Percentiles rank a stretch among this genome's conserved stretches.
These are phyloP conservation scores for Vanrija humicola DNA, from an alignment of 1,284 basidiomycete genomes.

Conservation along the genomic window DNA sequence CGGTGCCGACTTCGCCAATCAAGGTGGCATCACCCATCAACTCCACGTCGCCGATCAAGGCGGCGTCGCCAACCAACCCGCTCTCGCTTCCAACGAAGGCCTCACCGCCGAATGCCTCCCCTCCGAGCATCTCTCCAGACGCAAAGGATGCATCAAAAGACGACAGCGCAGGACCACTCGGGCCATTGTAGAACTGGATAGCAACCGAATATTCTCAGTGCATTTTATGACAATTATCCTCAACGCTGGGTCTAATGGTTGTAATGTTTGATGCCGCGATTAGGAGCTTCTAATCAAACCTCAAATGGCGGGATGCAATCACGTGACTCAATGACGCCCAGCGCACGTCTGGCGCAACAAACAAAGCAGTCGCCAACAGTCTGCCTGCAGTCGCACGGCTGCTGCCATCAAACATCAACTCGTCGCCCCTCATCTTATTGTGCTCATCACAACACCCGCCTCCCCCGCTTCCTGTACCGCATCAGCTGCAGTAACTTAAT, in stretches of 20 bases:
- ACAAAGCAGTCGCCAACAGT: constrained; percentile 9
- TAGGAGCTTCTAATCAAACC: too few relatives aligned
- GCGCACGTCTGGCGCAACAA: constrained; percentile 1
- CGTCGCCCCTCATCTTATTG: too few relatives aligned
- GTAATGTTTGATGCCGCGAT: too few relatives aligned
- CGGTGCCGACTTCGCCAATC: not conserved
- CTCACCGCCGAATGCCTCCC: not conserved
- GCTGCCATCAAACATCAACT: too few relatives aligned
- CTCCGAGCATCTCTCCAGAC: too few relatives aligned
- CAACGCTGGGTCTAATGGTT: too few relatives aligned
- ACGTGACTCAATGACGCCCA: too few relatives aligned
- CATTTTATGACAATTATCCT: too few relatives aligned
- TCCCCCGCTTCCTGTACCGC: not conserved
- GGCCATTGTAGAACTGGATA: too few relatives aligned
- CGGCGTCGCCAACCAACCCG: not conserved
- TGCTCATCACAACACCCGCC: not conserved
- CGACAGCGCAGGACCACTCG: constrained; percentile 4
- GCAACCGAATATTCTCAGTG: too few relatives aligned
- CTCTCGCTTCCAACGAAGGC: not conserved
- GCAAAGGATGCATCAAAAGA: constrained; percentile 1
- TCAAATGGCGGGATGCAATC: too few relatives aligned
- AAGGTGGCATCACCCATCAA: not conserved
- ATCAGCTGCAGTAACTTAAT: not conserved
- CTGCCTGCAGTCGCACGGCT: not conserved
- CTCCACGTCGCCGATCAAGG: not conserved